phyloP scores from a whole-genome alignment of 2,329 filamentous ascomycete genomes.

The Sclerotinia borealis region DNA sequence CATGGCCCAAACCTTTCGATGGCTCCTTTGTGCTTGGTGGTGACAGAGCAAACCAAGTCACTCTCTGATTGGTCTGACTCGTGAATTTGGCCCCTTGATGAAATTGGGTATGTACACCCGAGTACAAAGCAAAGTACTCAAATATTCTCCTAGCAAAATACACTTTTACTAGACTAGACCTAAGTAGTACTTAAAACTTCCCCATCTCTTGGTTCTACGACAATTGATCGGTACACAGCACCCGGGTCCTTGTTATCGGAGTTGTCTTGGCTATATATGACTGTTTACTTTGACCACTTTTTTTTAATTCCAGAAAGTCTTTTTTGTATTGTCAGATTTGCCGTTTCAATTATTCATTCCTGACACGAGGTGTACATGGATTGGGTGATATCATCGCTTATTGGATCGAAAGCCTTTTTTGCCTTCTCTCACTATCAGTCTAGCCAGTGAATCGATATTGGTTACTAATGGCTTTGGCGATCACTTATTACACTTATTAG shows the following conservation, averaged over 20 bases:
- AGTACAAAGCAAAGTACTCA: background rate
- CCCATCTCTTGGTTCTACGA: constrained; percentile 7
- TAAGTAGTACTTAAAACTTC: background rate
- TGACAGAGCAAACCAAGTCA: background rate
- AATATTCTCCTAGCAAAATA: constrained; percentile 2
- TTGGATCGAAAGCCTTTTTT: background rate
- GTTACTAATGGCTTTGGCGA: background rate
- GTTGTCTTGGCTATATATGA: background rate
- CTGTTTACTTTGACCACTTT: background rate
- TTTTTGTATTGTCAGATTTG: background rate
- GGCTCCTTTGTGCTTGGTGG: background rate
- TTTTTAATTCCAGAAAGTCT: background rate
- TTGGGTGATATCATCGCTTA: constrained; percentile 7
- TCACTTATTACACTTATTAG: constrained; percentile 7
- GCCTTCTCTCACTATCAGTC: background rate
- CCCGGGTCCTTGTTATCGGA: background rate
- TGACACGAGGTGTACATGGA: background rate
- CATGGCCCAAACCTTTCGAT: background rate
- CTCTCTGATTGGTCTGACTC: background rate
- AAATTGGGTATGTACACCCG: constrained; percentile 8
- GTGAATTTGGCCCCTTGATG: background rate
- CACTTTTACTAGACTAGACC: background rate
- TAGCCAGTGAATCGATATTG: background rate
- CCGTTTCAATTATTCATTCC: background rate
- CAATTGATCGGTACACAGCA: constrained; percentile 4